Evolutionary conservation across 352 stramenopile genomes (phyloP).

Genomic region (Phytophthora palmivora): DNA sequence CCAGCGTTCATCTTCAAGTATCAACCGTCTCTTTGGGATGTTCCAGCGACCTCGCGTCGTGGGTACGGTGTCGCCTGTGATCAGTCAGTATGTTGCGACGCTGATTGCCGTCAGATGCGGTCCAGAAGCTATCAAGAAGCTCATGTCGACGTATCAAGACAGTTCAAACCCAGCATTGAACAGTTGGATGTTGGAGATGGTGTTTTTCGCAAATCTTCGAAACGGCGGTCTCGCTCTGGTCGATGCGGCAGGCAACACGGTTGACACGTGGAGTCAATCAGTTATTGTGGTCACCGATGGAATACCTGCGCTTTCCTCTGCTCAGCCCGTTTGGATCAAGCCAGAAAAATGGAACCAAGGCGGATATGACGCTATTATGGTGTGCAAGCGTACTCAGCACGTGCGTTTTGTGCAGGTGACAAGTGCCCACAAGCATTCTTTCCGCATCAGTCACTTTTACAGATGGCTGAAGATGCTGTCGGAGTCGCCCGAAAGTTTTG

Average conservation of each 20-base stretch:
- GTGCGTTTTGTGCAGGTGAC: conserved; percentile 23
- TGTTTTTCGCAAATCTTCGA: conserved; percentile 25
- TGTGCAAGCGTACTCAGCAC: conserved; percentile 8
- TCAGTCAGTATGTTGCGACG: background rate
- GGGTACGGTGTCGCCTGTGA: background rate
- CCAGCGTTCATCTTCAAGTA: conserved; percentile 1
- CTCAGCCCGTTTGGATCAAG: conserved; percentile 23
- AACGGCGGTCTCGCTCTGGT: conserved; percentile 2
- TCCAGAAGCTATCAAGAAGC: background rate
- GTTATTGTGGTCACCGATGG: conserved; percentile 6
- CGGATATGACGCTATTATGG: conserved; percentile 29
- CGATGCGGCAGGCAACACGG: conserved; percentile 5
- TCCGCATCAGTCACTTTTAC: conserved; percentile 16
- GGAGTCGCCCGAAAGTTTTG: conserved; percentile 1
- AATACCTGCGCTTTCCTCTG: conserved; percentile 3
- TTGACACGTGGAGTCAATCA: conserved; percentile 6
- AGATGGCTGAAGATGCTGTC: conserved; percentile 8
- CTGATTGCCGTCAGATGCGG: background rate
- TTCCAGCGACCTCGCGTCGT: background rate
- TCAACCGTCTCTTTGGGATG: conserved; percentile 9
- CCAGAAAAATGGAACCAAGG: conserved; percentile 18
- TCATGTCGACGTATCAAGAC: conserved; percentile 5
- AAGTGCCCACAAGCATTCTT: conserved; percentile 8
- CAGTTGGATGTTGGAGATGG: conserved; percentile 24
- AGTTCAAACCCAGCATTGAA: conserved; percentile 8